Conservation (phyloP, 441 rosid species). For the Rhodomyrtus psidioides region DNA sequence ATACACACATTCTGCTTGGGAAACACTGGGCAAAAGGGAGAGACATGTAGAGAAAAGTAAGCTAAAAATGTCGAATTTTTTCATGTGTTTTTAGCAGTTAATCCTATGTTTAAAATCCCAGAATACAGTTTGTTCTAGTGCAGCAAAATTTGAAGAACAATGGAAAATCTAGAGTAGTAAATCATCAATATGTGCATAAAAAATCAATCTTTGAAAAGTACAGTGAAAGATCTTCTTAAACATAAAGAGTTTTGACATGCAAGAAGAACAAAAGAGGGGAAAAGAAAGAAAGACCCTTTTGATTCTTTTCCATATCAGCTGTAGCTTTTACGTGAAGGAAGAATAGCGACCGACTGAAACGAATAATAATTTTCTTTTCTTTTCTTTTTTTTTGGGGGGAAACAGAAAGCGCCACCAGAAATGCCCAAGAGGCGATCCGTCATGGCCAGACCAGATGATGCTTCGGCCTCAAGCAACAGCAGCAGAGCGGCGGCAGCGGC, state of each 20-base stretch:
- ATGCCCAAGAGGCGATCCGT: conserved; percentile 34
- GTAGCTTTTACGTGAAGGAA: neutral
- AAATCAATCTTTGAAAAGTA: neutral
- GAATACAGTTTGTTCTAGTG: neutral
- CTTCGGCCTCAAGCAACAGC: neutral
- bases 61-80: neutral
- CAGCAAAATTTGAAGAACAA: neutral
- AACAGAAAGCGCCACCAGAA: conserved; percentile 53
- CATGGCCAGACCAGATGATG: conserved; percentile 8
- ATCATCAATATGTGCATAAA: neutral
- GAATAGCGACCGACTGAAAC: neutral
- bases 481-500: too few species aligned
- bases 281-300: neutral
- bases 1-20: neutral
- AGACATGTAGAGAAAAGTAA: neutral
- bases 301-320: neutral
- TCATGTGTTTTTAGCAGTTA: neutral
- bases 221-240: neutral
- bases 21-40: neutral
- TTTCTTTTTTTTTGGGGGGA: too few species aligned
- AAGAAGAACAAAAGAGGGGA: neutral
- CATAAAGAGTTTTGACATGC: neutral
- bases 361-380: neutral
- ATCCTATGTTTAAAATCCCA: neutral
- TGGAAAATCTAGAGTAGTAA: neutral